Evolutionary conservation across 73 alveolate genomes (phyloP), one percentile per base, ranked within the genome.

Genomic region (Blepharisma stoltei): DNA sequence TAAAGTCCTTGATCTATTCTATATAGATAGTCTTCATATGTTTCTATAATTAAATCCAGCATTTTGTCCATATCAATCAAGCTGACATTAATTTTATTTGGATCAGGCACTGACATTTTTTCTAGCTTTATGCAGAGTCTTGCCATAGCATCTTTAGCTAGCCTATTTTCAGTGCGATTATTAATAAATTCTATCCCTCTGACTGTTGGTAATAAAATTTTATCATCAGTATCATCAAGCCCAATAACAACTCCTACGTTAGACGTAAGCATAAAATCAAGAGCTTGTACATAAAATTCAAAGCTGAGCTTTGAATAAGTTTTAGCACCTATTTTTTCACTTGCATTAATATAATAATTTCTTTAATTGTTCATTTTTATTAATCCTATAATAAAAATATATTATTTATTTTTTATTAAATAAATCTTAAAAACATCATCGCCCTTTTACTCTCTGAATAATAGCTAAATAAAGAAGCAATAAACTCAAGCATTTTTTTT

Each of bases 201-300:
- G 5, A 14, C 23, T 2, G 23, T 9, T 14, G 73, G 73, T 1
- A 60, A 14, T 60, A 60, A 25, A 60, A 20, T 60, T 25, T 60
- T 60, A 60, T 60, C 73, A 60, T 60, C 73, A 60, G 49, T 60
- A 14, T 60, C 73, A 20, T 60, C 73, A 60, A 20, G 23, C 2
- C 23, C 23, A n/a, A 25, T 60, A n/a, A 60, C 23, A 20, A 60
- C 23, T n/a, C 73, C 73, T 1, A 60, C 23, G 2, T 60, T 60
- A 8, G 73, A 60, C 2, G 18, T 60, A 2, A 60, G n/a, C 73
- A 60, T 60, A 25, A 14, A 60, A 8, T 60, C 18, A n/a, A n/a
- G 23, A 4, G 46, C 23, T 5, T 60, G 46, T 25, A 60, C 14
- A 60, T 60, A 60, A n/a, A 60, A 25, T 14, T 8, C 46, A 8